These are phyloP conservation scores for Fusarium anguioides DNA, from an alignment of 2,329 filamentous ascomycete species.

Conservation along the genomic window DNA sequence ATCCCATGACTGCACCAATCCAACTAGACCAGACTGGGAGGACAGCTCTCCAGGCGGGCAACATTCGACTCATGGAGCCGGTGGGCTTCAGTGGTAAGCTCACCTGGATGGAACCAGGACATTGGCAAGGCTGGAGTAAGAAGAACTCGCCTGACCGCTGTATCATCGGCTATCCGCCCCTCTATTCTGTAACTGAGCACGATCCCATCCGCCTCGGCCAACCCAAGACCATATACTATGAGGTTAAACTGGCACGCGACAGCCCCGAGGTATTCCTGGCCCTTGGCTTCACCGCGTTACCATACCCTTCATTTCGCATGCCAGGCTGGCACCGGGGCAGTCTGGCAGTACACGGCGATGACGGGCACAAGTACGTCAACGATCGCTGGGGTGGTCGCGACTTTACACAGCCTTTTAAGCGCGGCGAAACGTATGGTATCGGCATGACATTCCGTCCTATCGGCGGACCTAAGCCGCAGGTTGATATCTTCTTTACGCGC, in stretches of 20 bases:
- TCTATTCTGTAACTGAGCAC: constrained; percentile 72
- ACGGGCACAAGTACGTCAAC: constrained; percentile 80
- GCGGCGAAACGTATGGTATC: constrained; percentile 75
- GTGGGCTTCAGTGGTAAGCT: constrained; percentile 60
- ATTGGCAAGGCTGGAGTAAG: constrained; percentile 61
- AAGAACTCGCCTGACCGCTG: constrained; percentile 67
- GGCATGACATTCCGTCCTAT: constrained; percentile 71
- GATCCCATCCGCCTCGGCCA: constrained; percentile 60
- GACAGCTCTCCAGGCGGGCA: constrained; percentile 60
- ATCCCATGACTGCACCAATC: constrained; percentile 68
- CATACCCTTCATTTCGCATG: constrained; percentile 81
- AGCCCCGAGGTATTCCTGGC: constrained; percentile 65
- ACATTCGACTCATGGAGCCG: constrained; percentile 67
- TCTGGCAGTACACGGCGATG: constrained; percentile 82
- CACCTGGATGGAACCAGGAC: constrained; percentile 58
- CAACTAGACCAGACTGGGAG: constrained; percentile 59
- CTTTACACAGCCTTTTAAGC: constrained; percentile 72
- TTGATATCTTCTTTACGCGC: constrained; percentile 72
- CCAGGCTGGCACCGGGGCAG: constrained; percentile 85
- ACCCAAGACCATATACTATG: constrained; percentile 74
- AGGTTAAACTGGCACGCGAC: constrained; percentile 67
- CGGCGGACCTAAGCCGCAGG: constrained; percentile 45
- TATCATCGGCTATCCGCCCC: constrained; percentile 74
- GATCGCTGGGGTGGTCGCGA: constrained; percentile 77
- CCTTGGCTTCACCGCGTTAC: constrained; percentile 76